Conservation (phyloP, 1,284 basidiomycete genomes). For the Microbotryum silenes-acaulis region DNA sequence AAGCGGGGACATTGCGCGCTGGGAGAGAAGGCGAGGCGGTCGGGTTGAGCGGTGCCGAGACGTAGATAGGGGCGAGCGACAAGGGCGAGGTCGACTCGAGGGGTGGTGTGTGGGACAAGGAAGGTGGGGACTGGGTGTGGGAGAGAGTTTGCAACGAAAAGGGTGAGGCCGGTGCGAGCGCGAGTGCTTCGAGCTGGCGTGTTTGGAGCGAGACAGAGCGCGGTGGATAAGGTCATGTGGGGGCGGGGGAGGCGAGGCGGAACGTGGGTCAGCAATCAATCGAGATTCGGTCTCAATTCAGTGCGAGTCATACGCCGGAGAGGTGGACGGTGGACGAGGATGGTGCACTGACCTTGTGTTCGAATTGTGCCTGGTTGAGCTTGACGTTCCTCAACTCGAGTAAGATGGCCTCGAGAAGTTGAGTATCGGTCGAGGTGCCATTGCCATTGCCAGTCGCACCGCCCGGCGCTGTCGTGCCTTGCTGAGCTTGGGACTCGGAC, state of each 20-base stretch:
- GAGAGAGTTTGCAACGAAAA: conserved; percentile 1
- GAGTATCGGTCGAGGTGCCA: neutral
- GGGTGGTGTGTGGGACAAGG: neutral
- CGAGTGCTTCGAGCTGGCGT: conserved; percentile 20
- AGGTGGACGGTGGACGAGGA: neutral
- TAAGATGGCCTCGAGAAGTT: conserved; percentile 32
- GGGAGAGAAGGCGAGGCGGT: conserved; percentile 22
- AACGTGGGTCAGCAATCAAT: neutral
- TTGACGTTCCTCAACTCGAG: conserved; percentile 32
- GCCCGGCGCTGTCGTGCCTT: no score
- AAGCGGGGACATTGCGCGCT: conserved; percentile 21
- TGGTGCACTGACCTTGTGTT: conserved; percentile 25
- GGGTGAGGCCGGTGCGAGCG: conserved; percentile 15
- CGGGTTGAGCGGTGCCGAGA: conserved; percentile 10
- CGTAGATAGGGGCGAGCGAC: conserved; percentile 14
- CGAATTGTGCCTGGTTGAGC: conserved; percentile 28
- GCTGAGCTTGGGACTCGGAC: no score
- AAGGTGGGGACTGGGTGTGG: conserved; percentile 6
- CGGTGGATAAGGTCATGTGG: no score
- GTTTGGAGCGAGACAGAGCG: no score
- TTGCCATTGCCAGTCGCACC: no score
- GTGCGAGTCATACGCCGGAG: neutral
- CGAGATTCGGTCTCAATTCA: no score
- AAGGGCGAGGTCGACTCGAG: conserved; percentile 7
- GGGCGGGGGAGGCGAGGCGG: no score